Percentiles rank a stretch among this genome's conserved stretches.
These are phyloP conservation scores for Euphorbia peplus DNA, from an alignment of 345 rosid genomes.

Conservation along the genomic window DNA sequence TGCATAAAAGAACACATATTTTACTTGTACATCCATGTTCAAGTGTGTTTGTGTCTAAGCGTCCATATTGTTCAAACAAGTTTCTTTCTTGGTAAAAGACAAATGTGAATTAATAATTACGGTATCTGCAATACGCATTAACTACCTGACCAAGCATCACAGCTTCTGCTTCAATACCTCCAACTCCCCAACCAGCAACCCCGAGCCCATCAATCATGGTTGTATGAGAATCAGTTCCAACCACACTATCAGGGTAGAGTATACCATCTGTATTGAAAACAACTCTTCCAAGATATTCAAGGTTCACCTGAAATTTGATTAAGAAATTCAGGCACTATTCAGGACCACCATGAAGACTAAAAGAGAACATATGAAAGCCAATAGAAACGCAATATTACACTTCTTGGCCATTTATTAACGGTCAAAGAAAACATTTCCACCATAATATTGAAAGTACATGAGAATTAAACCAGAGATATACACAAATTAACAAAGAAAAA, in stretches of 20 bases:
- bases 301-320: slow-evolving; percentile 68
- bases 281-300: slow-evolving; percentile 95
- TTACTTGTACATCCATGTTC: too few species aligned
- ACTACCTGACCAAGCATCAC: slow-evolving; percentile 98
- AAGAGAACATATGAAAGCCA: neutral
- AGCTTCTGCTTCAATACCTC: slow-evolving; percentile 99
- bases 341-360: neutral
- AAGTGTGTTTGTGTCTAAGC: too few species aligned
- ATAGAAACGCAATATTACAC: neutral
- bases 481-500: neutral
- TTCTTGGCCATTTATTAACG: neutral
- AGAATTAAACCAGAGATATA: neutral
- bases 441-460: neutral
- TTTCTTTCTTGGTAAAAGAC: too few species aligned
- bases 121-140: too few species aligned
- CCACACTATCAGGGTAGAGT: slow-evolving; percentile 95
- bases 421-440: neutral
- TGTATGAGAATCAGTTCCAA: slow-evolving; percentile 98
- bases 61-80: too few species aligned
- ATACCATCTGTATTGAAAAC: slow-evolving; percentile 79
- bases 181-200: slow-evolving; percentile 99
- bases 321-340: neutral
- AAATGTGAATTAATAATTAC: too few species aligned
- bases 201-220: slow-evolving; percentile 99
- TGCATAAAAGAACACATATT: too few species aligned